Percentiles rank a stretch among this genome's conserved stretches.
These are phyloP conservation scores for Alternaria novae-zelandiae DNA, from an alignment of 2,329 filamentous ascomycete species.

Conservation along the genomic window DNA sequence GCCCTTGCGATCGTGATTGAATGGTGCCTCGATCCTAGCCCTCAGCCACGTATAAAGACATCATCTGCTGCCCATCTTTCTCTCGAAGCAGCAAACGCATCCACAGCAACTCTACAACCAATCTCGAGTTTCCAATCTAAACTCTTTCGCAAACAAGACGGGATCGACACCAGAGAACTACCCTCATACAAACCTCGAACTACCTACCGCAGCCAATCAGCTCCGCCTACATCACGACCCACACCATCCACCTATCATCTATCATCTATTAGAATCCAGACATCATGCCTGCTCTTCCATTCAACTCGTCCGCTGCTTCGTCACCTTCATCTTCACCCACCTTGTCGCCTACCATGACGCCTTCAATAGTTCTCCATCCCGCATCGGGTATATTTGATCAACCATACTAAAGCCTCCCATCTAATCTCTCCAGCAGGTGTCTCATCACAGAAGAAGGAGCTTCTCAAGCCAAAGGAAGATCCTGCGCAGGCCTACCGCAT, in stretches of 20 bases:
- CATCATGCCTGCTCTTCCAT: constrained; percentile 49
- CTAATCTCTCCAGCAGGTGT: constrained; percentile 44
- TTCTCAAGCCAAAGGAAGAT: constrained; percentile 43
- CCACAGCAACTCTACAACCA: constrained; percentile 27
- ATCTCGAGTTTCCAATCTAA: constrained; percentile 25
- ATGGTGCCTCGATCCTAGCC: constrained; percentile 17
- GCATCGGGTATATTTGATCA: constrained; percentile 50
- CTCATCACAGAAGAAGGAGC: constrained; percentile 37
- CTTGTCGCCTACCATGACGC: constrained; percentile 33
- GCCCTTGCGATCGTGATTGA: constrained; percentile 22
- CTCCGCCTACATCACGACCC: constrained; percentile 5
- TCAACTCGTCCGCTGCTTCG: constrained; percentile 37
- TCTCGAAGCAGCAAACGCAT: constrained; percentile 34
- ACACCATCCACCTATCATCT: not conserved
- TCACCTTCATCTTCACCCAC: constrained; percentile 45
- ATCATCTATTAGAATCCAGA: constrained; percentile 12
- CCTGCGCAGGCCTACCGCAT: constrained; percentile 43
- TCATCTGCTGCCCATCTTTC: constrained; percentile 27
- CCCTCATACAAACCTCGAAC: constrained; percentile 35
- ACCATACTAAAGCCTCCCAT: constrained; percentile 43
- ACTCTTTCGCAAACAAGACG: constrained; percentile 23
- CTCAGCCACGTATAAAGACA: constrained; percentile 37
- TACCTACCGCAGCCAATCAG: constrained; percentile 18
- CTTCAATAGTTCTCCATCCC: constrained; percentile 50
- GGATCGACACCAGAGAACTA: constrained; percentile 43